These are phyloP conservation scores for Ascochyta koolunga DNA, from an alignment of 2,329 filamentous ascomycete genomes.

Conservation along the genomic window DNA sequence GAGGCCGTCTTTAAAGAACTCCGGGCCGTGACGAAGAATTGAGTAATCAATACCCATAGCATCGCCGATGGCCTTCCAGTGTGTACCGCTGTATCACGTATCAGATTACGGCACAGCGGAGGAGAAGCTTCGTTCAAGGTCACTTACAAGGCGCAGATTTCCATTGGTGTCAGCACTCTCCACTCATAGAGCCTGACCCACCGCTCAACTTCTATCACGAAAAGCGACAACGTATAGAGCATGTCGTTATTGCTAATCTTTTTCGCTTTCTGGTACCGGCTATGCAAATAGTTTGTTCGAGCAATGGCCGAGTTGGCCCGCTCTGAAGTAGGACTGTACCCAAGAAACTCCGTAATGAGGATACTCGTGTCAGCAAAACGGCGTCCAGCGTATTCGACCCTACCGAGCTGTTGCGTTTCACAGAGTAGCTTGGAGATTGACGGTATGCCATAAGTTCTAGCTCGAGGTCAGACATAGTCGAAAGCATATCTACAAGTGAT, in stretches of 20 bases:
- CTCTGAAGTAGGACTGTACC: conserved; percentile 39
- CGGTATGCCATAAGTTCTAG: conserved; percentile 47
- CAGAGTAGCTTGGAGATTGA: conserved; percentile 44
- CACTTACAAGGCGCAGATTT: conserved; percentile 64
- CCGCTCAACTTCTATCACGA: conserved; percentile 67
- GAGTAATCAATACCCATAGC: conserved; percentile 67
- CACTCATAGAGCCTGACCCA: conserved; percentile 74
- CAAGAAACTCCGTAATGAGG: conserved; percentile 42
- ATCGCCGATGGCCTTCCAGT: conserved; percentile 75
- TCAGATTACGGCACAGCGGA: background rate
- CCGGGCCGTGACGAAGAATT: conserved; percentile 49
- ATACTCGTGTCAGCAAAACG: conserved; percentile 43
- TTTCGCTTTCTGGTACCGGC: conserved; percentile 61
- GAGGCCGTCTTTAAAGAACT: conserved; percentile 55
- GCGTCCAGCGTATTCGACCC: conserved; percentile 26
- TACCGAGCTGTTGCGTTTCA: conserved; percentile 41
- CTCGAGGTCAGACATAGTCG: background rate
- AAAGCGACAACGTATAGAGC: conserved; percentile 69
- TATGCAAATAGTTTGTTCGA: conserved; percentile 69
- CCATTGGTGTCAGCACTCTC: conserved; percentile 69
- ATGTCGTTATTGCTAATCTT: conserved; percentile 68
- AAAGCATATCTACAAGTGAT: background rate
- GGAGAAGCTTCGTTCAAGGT: background rate
- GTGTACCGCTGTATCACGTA: conserved; percentile 54
- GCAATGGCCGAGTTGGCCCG: conserved; percentile 56